Conservation (phyloP, 345 rosid genomes). For the Eucalyptus pauciflora region DNA sequence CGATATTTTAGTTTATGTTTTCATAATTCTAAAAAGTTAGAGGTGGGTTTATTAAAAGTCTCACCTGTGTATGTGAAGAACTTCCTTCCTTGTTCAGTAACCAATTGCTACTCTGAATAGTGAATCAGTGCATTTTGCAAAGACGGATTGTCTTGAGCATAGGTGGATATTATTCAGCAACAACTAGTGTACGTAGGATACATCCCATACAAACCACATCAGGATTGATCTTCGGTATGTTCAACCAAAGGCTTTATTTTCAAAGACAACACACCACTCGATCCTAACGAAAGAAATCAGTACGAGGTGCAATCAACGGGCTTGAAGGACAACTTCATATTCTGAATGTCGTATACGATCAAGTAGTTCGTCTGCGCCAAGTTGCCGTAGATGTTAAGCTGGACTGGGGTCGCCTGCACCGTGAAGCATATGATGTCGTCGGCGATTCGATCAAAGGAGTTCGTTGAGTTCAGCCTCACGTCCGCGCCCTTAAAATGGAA, state of each 20-base stretch:
- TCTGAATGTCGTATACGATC: constrained; percentile 28
- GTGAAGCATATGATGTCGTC: constrained; percentile 19
- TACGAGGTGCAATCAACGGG: constrained; percentile 28
- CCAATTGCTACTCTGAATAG: neutral
- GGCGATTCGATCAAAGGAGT: constrained; percentile 11
- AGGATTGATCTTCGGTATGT: neutral
- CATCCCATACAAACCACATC: neutral
- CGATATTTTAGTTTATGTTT: neutral
- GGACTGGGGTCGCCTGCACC: constrained; percentile 5
- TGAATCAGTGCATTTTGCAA: neutral
- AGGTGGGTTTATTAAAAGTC: neutral
- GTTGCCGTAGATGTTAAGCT: constrained; percentile 16
- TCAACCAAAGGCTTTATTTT: neutral
- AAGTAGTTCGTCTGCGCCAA: constrained; percentile 28
- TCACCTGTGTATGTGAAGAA: no score
- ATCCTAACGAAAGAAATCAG: neutral
- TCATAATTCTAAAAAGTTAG: neutral
- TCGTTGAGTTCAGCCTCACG: constrained; percentile 23
- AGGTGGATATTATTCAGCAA: neutral
- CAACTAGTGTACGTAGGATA: neutral
- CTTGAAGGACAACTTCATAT: constrained; percentile 20
- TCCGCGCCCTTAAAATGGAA: neutral
- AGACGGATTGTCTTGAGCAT: neutral
- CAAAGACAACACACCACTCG: neutral
- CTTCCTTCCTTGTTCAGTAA: neutral